These are phyloP conservation scores for Cetradonia linearis DNA, from an alignment of 495 filamentous ascomycete species.

Conservation along the genomic window DNA sequence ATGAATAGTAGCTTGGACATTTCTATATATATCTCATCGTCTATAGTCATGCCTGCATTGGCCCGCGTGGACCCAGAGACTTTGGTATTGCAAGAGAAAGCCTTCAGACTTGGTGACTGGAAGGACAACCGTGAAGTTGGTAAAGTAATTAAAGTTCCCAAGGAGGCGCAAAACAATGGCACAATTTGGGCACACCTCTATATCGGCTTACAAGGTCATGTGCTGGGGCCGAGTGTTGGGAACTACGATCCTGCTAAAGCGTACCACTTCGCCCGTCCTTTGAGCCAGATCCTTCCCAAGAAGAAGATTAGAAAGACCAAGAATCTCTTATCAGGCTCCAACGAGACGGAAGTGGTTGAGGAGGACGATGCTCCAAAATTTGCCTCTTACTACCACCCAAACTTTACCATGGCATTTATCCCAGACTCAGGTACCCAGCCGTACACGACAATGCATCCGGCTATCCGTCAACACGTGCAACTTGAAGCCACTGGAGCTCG, in stretches of 20 bases:
- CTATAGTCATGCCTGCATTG: conserved; percentile 57
- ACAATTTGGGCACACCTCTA: conserved; percentile 93
- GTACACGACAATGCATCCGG: conserved; percentile 59
- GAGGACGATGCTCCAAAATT: conserved; percentile 53
- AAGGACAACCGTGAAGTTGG: conserved; percentile 68
- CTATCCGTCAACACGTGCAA: conserved; percentile 62
- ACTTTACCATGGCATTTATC: conserved; percentile 80
- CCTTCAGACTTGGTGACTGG: conserved; percentile 71
- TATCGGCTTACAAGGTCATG: conserved; percentile 60
- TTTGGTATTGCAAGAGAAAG: conserved; percentile 68
- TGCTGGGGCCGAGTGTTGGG: conserved; percentile 61
- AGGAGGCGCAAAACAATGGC: conserved; percentile 77
- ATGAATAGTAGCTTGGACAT: conserved; percentile 69
- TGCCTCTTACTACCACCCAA: conserved; percentile 87
- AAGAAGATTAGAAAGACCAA: conserved; percentile 89
- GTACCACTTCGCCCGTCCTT: conserved; percentile 70
- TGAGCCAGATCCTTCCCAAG: conserved; percentile 83
- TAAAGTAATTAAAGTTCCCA: conserved; percentile 67
- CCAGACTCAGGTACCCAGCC: conserved; percentile 62
- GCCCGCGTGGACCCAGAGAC: conserved; percentile 42
- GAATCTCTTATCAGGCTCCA: conserved; percentile 58
- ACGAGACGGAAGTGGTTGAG: conserved; percentile 43
- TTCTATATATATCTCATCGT: conserved; percentile 70
- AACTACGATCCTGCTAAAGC: conserved; percentile 64
- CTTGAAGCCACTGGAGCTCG: conserved; percentile 65